These are phyloP conservation scores for Carex cristatella DNA, from an alignment of 176 grass and related monocot genomes.

Conservation along the genomic window DNA sequence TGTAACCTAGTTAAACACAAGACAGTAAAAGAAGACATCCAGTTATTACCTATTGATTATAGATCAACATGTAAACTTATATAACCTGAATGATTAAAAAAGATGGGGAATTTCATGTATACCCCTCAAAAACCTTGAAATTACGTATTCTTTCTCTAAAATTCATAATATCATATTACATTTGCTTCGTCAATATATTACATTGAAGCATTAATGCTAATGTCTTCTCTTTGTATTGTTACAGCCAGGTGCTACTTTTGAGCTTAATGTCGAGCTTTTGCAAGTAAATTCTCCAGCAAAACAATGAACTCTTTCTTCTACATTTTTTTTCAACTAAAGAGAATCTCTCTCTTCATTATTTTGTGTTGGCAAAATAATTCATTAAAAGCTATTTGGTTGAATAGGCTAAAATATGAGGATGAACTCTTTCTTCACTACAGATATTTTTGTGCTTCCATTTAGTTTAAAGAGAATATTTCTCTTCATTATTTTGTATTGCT, in stretches of 20 bases:
- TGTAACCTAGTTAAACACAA: neutral
- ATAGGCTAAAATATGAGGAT: neutral
- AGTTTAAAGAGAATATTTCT: neutral
- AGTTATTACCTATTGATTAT: neutral
- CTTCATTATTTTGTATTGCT: neutral
- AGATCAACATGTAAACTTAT: neutral
- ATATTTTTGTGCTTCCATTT: neutral
- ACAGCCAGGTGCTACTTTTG: conserved; percentile 63
- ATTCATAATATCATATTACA: too few species aligned
- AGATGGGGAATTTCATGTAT: too few species aligned
- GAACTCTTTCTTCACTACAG: neutral
- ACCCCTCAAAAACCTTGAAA: too few species aligned
- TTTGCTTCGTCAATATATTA: too few species aligned
- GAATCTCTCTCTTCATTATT: too few species aligned
- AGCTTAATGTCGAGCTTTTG: conserved; percentile 81
- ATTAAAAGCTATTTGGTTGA: neutral
- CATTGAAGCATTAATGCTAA: neutral
- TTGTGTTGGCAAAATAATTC: neutral
- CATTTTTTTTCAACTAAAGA: neutral
- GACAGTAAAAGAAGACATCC: neutral
- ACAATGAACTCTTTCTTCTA: conserved; percentile 23
- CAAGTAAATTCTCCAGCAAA: conserved; percentile 39
- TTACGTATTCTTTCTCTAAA: too few species aligned
- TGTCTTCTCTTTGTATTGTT: conserved; percentile 18
- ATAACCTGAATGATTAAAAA: neutral